Evolutionary conservation across 495 filamentous ascomycete genomes (phyloP), one percentile per base, ranked within the genome.

Genomic region (Thozetella sp.): DNA sequence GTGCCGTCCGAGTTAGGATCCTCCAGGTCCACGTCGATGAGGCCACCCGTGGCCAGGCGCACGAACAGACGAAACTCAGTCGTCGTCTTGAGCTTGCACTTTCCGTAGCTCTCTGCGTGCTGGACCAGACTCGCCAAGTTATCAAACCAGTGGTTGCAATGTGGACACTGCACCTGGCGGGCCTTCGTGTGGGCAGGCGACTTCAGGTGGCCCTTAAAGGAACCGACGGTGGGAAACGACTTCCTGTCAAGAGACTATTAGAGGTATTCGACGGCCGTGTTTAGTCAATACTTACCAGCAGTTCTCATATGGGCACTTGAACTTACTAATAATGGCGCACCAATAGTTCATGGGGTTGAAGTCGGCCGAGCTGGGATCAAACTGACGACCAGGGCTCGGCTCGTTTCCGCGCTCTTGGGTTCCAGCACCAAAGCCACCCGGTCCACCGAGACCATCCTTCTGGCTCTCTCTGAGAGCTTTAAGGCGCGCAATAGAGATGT

Each of bases 221-320:
- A 63, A 0, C 15, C 19, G 0, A 11, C 17, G 22, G 3, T 57
- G 19, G 40, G 27, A 45, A 71, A 68, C 24, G 68, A 72, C 40
- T 74, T 75, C 1, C 75, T 78, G 63, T 34, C 11, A 26, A 10
- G 24, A 34, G 19, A 34, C 67, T 24, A 48, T 60, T 20, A 54
- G 40, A 57, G 25, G 25, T 53, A 25, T 27, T 53, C 27, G 55
- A 4, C 25, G 17, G 53, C 45, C 9, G 2, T 17, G 2, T 43
- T 17, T 37, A 19, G 48, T 13, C 11, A 22, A 12, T 11, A 72
- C 67, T 70, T 65, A 78, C 78, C 51, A 53, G 68, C 76, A 81
- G n/a, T 43, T 70, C 23, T 59, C 62, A 40, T 76, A 58, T 1
- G 76, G 77, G 51, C 78, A 81, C 40, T 69, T 74, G 60, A 66